Conservation (phyloP, 169 alveolate genomes). For the Plasmodium falciparum region DNA sequence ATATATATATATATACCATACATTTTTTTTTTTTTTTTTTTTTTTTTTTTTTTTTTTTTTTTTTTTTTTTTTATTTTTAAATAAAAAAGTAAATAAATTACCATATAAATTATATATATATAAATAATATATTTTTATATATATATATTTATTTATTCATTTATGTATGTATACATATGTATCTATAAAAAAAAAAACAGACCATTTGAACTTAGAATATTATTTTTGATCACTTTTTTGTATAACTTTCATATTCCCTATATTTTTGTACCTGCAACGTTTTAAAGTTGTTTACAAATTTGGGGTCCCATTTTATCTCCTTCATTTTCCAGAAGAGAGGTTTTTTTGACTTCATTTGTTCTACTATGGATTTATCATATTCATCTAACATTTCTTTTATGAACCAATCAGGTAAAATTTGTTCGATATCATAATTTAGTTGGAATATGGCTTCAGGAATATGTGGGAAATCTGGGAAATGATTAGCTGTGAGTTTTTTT, state of each 20-base stretch:
- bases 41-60: too few species aligned
- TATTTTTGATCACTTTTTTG: not conserved
- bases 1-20: too few species aligned
- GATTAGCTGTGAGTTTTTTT: constrained; percentile 64
- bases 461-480: constrained; percentile 78
- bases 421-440: constrained; percentile 78
- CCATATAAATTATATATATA: too few species aligned
- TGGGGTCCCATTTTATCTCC: constrained; percentile 69
- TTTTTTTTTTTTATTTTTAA: too few species aligned
- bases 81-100: too few species aligned
- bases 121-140: not conserved
- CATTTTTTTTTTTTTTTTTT: too few species aligned
- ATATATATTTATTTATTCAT: not conserved
- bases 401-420: constrained; percentile 82
- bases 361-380: constrained; percentile 70
- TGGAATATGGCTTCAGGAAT: constrained; percentile 80
- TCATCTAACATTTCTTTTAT: constrained; percentile 79
- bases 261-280: constrained; percentile 45
- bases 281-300: constrained; percentile 48
- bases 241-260: constrained; percentile 25
- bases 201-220: too few species aligned
- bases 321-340: constrained; percentile 77
- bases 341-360: constrained; percentile 55
- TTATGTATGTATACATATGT: not conserved
- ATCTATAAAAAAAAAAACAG: too few species aligned